A percentile compares a stretch with the other conserved stretches of the same genome.
These are phyloP conservation scores for Halocafeteria seosinensis DNA, from an alignment of 108 stramenopile species.

Conservation along the genomic window DNA sequence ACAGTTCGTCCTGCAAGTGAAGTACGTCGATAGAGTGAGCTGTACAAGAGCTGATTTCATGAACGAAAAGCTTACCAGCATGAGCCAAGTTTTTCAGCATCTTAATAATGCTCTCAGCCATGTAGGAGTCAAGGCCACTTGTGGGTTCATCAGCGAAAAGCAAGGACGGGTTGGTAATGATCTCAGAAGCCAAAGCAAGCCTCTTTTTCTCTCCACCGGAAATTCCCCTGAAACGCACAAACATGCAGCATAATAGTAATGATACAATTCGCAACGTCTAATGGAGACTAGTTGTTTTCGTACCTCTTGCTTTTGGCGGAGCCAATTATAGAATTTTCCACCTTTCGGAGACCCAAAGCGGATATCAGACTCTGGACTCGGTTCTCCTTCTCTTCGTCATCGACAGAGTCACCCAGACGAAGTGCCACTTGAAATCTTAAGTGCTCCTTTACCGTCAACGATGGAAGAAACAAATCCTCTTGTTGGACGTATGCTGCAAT, in stretches of 20 bases:
- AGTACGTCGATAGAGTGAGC: no score
- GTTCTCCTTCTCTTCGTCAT: not conserved
- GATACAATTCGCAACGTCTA: no score
- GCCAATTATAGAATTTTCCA: not conserved
- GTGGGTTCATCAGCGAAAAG: slow-evolving; percentile 28
- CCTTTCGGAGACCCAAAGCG: not conserved
- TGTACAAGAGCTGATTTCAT: no score
- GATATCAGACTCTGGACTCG: not conserved
- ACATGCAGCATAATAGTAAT: no score
- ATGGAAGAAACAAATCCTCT: not conserved
- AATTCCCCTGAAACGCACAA: not conserved
- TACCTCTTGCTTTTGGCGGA: no score
- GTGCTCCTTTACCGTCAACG: not conserved
- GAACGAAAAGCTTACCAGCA: no score
- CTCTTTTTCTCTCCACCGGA: slow-evolving; percentile 23
- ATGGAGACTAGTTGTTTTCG: no score
- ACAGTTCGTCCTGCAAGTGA: no score
- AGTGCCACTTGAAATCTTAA: not conserved
- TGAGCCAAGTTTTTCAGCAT: not conserved
- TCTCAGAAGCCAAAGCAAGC: slow-evolving; percentile 12
- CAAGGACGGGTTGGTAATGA: slow-evolving; percentile 1
- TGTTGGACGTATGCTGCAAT: not conserved
- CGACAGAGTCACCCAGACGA: not conserved
- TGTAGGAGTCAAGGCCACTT: slow-evolving; percentile 18
- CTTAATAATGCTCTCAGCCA: not conserved